These are phyloP conservation scores for Monosporascus sp. DNA, from an alignment of 2,329 filamentous ascomycete genomes.

Conservation along the genomic window DNA sequence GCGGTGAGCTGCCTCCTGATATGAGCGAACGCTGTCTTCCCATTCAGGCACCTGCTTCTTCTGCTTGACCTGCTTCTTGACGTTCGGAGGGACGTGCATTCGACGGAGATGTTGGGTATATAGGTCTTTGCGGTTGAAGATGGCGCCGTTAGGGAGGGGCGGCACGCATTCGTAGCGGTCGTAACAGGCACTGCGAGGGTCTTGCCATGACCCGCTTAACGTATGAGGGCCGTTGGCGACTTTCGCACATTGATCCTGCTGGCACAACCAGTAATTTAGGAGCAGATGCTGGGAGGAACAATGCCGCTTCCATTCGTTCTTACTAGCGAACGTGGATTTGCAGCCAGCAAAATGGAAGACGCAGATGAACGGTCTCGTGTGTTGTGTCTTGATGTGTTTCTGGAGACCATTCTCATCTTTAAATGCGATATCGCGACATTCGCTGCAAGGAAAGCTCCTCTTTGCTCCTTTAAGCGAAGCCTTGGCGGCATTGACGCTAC, in stretches of 20 bases:
- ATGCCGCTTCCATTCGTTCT: constrained; percentile 96
- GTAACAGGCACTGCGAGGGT: constrained; percentile 11
- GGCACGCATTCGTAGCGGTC: constrained; percentile 9
- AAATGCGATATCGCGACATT: constrained; percentile 36
- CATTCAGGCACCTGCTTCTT: constrained; percentile 32
- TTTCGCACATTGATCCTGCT: constrained; percentile 51
- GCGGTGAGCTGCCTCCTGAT: constrained; percentile 55
- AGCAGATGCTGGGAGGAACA: constrained; percentile 74
- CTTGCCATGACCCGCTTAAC: constrained; percentile 16
- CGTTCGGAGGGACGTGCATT: constrained; percentile 63
- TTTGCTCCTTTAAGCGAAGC: constrained; percentile 18
- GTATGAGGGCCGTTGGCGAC: constrained; percentile 21
- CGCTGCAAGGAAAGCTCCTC: constrained; percentile 26
- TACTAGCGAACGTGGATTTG: constrained; percentile 63
- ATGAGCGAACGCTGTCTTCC: constrained; percentile 49
- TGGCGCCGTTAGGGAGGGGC: constrained; percentile 47
- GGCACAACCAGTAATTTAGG: constrained; percentile 70
- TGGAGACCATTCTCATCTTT: constrained; percentile 40
- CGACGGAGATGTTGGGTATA: constrained; percentile 84
- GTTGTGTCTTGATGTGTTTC: constrained; percentile 46
- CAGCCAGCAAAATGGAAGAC: constrained; percentile 78
- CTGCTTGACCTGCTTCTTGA: constrained; percentile 33
- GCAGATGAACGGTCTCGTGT: constrained; percentile 65
- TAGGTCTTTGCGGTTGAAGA: constrained; percentile 88
- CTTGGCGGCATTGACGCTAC: constrained; percentile 10